Conservation (phyloP, 306 rosid genomes). For the Sechiopsis laciniata region DNA sequence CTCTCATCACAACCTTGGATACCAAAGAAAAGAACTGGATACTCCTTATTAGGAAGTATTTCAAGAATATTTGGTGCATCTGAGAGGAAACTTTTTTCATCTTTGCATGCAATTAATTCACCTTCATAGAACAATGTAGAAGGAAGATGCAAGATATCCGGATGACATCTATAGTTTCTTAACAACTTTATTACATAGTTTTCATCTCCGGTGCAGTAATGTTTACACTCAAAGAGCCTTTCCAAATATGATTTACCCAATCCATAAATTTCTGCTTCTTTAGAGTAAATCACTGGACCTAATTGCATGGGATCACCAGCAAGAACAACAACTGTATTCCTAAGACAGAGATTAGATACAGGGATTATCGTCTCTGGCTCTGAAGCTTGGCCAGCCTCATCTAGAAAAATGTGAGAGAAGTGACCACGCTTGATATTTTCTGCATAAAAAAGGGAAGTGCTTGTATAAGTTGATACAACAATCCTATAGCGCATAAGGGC, state of each 20-base stretch:
- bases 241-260: slow-evolving; percentile 75
- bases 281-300: slow-evolving; percentile 85
- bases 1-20: slow-evolving; percentile 98
- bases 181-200: slow-evolving; percentile 61
- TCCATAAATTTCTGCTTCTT: slow-evolving; percentile 47
- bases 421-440: slow-evolving; percentile 66
- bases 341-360: slow-evolving; percentile 50
- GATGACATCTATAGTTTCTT: slow-evolving; percentile 79
- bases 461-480: slow-evolving; percentile 72
- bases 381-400: slow-evolving; percentile 98
- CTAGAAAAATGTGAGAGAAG: slow-evolving; percentile 88
- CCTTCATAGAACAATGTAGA: slow-evolving; percentile 59
- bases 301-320: slow-evolving; percentile 96
- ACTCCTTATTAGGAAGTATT: slow-evolving; percentile 68
- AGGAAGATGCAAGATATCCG: slow-evolving; percentile 74
- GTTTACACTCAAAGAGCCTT: slow-evolving; percentile 49
- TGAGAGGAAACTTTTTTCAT: slow-evolving; percentile 33
- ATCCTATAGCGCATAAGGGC: slow-evolving; percentile 53
- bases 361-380: slow-evolving; percentile 90
- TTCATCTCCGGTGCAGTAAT: slow-evolving; percentile 46
- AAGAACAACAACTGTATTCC: slow-evolving; percentile 70
- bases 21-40: slow-evolving; percentile 79
- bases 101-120: slow-evolving; percentile 74
- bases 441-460: slow-evolving; percentile 56
- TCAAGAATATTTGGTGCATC: slow-evolving; percentile 25